These are phyloP conservation scores for Cryphonectria parasitica DNA, from an alignment of 2,329 filamentous ascomycete genomes.

Conservation along the genomic window DNA sequence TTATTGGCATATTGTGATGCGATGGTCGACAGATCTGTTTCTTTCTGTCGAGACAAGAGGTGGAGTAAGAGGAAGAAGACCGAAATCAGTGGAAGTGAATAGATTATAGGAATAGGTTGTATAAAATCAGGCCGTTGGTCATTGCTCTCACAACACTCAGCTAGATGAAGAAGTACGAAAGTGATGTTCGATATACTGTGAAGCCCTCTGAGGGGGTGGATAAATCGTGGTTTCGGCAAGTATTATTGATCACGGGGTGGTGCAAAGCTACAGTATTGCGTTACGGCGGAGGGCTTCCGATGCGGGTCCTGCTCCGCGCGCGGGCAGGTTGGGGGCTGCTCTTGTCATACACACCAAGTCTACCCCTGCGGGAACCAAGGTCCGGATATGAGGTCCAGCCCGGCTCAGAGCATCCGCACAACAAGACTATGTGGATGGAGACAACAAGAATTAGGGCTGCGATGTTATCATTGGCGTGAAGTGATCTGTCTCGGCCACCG, in stretches of 20 bases:
- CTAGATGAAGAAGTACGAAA: background rate
- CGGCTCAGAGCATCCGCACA: background rate
- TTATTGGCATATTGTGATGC: background rate
- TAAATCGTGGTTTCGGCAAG: background rate
- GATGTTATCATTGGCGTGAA: background rate
- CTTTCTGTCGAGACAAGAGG: background rate
- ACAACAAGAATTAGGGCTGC: background rate
- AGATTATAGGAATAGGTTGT: too few relatives aligned
- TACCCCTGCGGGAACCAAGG: background rate
- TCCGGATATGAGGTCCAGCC: background rate
- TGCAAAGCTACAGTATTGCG: background rate
- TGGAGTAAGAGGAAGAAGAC: background rate
- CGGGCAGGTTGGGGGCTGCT: background rate
- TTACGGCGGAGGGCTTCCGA: slow-evolving; percentile 1
- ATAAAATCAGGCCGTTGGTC: too few relatives aligned
- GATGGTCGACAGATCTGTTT: background rate
- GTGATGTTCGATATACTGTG: background rate
- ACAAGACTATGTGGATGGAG: background rate
- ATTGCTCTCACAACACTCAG: background rate
- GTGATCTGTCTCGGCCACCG: background rate
- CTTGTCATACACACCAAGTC: background rate
- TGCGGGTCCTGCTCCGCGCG: background rate
- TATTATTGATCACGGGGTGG: background rate
- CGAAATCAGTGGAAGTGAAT: background rate
- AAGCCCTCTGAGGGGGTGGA: background rate